A percentile compares a stretch with the other conserved stretches of the same genome.
Conservation (phyloP, 78 protist genomes). For the Speleostelium caveatum region DNA sequence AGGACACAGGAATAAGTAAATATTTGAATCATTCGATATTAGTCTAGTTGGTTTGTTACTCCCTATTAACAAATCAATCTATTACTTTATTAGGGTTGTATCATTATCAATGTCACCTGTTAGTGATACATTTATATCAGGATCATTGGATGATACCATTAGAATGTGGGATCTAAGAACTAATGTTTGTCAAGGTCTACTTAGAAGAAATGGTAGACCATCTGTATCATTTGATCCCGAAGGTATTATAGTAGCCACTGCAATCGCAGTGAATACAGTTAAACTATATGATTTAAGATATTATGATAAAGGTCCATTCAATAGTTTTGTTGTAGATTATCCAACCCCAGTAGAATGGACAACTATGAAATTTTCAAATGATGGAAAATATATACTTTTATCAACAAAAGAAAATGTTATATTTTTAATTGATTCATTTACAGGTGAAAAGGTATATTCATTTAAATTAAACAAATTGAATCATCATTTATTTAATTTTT, state of each 20-base stretch:
- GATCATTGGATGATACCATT: constrained; percentile 75
- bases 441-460: constrained; percentile 56
- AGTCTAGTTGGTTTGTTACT: no score
- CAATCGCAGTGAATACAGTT: constrained; percentile 41
- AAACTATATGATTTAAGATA: constrained; percentile 78
- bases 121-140: constrained; percentile 85
- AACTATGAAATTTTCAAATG: constrained; percentile 72
- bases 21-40: no score
- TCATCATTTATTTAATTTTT: no score
- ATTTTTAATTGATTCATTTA: constrained; percentile 80
- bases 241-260: constrained; percentile 80
- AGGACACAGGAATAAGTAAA: constrained; percentile 86
- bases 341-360: constrained; percentile 81
- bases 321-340: constrained; percentile 28
- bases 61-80: no score
- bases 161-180: constrained; percentile 90
- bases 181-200: constrained; percentile 77
- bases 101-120: constrained; percentile 82
- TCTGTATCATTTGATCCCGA: constrained; percentile 82
- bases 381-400: constrained; percentile 81
- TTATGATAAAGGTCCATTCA: constrained; percentile 80
- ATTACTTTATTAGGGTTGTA: constrained; percentile 57
- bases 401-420: constrained; percentile 60
- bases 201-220: constrained; percentile 65
- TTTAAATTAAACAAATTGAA: no score